Conservation (phyloP, 2,329 filamentous ascomycete genomes). For the Alternaria triticina region DNA sequence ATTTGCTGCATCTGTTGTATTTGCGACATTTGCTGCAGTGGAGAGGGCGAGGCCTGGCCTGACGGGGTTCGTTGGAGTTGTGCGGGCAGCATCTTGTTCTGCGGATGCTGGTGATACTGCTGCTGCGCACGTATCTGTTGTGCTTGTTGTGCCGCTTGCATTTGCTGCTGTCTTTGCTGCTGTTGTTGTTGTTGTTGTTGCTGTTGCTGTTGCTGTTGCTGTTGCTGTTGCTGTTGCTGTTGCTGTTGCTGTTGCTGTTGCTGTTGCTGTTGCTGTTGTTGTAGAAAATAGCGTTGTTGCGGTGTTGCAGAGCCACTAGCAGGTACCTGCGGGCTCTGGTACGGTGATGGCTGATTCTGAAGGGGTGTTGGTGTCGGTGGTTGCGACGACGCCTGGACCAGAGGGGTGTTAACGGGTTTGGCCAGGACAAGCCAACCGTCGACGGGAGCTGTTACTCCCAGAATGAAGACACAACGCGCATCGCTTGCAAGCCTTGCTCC, state of each 20-base stretch:
- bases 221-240: slow-evolving; percentile 35
- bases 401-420: slow-evolving; percentile 32
- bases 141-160: slow-evolving; percentile 27
- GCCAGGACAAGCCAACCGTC: slow-evolving; percentile 54
- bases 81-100: slow-evolving; percentile 37
- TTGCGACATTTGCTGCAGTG: slow-evolving; percentile 34
- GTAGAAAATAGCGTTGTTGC: slow-evolving; percentile 36
- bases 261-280: slow-evolving; percentile 35
- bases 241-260: slow-evolving; percentile 33
- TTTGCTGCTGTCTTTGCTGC: slow-evolving; percentile 33
- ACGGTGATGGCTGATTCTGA: slow-evolving; percentile 23
- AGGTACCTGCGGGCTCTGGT: slow-evolving; percentile 30
- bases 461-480: slow-evolving; percentile 49
- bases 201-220: slow-evolving; percentile 34
- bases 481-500: slow-evolving; percentile 34
- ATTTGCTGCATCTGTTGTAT: slow-evolving; percentile 41
- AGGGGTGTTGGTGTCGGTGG: slow-evolving; percentile 18
- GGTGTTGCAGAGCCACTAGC: slow-evolving; percentile 17
- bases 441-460: slow-evolving; percentile 41
- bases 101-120: slow-evolving; percentile 37
- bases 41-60: slow-evolving; percentile 20
- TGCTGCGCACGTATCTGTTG: slow-evolving; percentile 35
- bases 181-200: slow-evolving; percentile 35
- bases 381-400: slow-evolving; percentile 26
- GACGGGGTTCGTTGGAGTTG: slow-evolving; percentile 38